Base-by-base conservation (phyloP, 176 grass and related monocot species). In the Panicum miliaceum region DNA sequence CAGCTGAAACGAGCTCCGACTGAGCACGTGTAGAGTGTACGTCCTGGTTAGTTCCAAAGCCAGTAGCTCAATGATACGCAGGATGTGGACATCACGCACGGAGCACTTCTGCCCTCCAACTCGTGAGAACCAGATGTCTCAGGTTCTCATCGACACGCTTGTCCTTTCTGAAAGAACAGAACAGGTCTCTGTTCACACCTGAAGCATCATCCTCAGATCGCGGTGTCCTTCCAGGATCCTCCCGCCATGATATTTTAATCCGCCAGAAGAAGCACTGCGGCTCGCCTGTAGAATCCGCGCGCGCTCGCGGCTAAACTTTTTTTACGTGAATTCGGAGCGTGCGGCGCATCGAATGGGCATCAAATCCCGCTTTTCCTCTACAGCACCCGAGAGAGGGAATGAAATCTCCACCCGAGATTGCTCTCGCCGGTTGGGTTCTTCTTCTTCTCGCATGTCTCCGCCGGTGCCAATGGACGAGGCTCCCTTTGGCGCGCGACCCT, bases 341-440 rank as follows among this genome's bases (percentile, higher is more conserved):
- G 38, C 47, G 3, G 75, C 6, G 84, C 60, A 90, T 87, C 88
- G 62, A 63, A 85, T 45, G 29, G 67, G 87, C 87, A 89, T 89
- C 80, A 79, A 73, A 90, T 79, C 80, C 50, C 59, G 8, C 42
- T 41, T 72, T 84, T 70, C n/a, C 20, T 11, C 12, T 18, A n/a
- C 45, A 73, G 75, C 89, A 84, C 84, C 75, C 8, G 52, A 27
- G 6, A 63, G 68, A n/a, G 84, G 89, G 89, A 90, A 90, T 90
- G 89, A 90, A 84, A 90, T 90, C 89, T 12, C 42, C n/a, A 42
- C 79, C 18, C 27, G 10, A 86, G 89, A 90, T 90, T 12, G 84
- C 75, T 11, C 34, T 35, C 42, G 42, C 73, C 14, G 32, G 75
- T 53, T 86, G n/a, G n/a, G n/a, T n/a, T n/a, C n/a, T n/a, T n/a